Conservation (phyloP, 2,329 filamentous ascomycete species). For the Ambrosiella beaveri region DNA sequence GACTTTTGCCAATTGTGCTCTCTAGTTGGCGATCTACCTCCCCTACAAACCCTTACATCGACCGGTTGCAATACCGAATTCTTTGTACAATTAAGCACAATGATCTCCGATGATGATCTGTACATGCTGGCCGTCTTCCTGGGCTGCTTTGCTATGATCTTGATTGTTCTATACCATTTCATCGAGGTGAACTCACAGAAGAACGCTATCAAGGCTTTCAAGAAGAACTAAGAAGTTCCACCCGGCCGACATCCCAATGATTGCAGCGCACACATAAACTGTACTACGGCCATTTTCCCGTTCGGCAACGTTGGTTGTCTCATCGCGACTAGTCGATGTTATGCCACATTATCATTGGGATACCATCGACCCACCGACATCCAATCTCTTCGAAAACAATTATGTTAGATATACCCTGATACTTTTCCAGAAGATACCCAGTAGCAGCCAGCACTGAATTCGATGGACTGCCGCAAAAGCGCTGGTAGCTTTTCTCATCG, state of each 20-base stretch:
- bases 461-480: neutral
- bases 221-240: slow-evolving; percentile 6
- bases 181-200: slow-evolving; percentile 69
- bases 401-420: neutral
- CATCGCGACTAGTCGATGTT: too few relatives aligned
- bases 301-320: too few relatives aligned
- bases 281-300: too few relatives aligned
- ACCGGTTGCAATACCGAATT: slow-evolving; percentile 5
- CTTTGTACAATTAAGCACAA: slow-evolving; percentile 28
- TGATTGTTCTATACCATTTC: slow-evolving; percentile 92
- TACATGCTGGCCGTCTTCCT: slow-evolving; percentile 88
- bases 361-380: neutral
- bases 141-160: slow-evolving; percentile 71
- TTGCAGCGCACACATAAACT: too few relatives aligned
- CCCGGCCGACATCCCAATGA: neutral
- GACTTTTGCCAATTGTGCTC: slow-evolving; percentile 6
- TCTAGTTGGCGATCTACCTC: neutral
- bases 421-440: slow-evolving; percentile 9
- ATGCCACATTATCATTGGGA: too few relatives aligned
- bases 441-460: neutral
- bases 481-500: slow-evolving; percentile 1
- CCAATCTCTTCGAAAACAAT: neutral
- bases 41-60: slow-evolving; percentile 12
- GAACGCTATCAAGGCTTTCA: slow-evolving; percentile 3
- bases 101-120: slow-evolving; percentile 89